phyloP scores from a whole-genome alignment of 345 rosid species.

The Acer negundo region DNA sequence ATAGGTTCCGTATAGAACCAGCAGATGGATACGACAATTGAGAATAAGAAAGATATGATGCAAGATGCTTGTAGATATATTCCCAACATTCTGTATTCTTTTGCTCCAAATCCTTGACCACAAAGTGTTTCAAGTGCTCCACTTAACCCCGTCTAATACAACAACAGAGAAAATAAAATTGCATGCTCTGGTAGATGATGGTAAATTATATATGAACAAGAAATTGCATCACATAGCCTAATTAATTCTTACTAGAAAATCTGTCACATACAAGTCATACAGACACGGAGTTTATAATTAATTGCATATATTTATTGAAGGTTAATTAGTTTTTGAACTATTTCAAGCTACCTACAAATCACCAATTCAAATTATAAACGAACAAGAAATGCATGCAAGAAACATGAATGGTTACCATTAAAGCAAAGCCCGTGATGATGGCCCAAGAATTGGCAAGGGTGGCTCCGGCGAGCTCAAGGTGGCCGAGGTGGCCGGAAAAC shows the following conservation, averaged over 20 bases:
- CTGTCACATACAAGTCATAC: too few relatives aligned
- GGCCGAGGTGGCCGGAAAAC: slow-evolving; percentile 78
- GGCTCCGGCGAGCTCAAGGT: slow-evolving; percentile 79
- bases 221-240: too few relatives aligned
- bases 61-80: slow-evolving; percentile 76
- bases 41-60: slow-evolving; percentile 52
- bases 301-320: too few relatives aligned
- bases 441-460: slow-evolving; percentile 92
- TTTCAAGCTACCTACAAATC: too few relatives aligned
- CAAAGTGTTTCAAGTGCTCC: slow-evolving; percentile 83
- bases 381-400: too few relatives aligned
- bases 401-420: slow-evolving; percentile 59
- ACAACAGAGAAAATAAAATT: slow-evolving; percentile 11
- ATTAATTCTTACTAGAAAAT: too few relatives aligned
- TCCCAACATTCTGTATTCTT: slow-evolving; percentile 60
- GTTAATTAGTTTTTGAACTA: too few relatives aligned
- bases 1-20: slow-evolving; percentile 63
- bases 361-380: too few relatives aligned
- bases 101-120: slow-evolving; percentile 89
- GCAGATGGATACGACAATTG: slow-evolving; percentile 51
- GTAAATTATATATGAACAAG: too few relatives aligned
- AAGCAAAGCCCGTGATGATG: slow-evolving; percentile 73
- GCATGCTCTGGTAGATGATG: too few relatives aligned
- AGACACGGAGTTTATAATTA: too few relatives aligned
- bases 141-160: slow-evolving; percentile 48